A percentile compares a stretch with the other conserved stretches of the same genome.
phyloP scores from a whole-genome alignment of 257 asterid species.

The Solanum paucissectum region DNA sequence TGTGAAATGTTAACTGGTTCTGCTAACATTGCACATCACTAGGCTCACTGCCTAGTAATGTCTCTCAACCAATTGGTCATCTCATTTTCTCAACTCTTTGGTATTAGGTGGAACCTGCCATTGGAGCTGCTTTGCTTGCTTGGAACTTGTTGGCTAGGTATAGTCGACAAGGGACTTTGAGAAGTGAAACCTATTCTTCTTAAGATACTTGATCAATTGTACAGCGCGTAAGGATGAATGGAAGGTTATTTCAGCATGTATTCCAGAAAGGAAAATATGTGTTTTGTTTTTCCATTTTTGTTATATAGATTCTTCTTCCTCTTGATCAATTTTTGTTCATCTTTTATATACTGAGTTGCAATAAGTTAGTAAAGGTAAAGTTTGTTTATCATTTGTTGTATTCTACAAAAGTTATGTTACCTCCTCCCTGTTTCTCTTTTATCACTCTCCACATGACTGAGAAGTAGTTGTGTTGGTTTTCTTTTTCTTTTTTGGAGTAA shows the following conservation, averaged over 20 bases:
- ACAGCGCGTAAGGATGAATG: constrained; percentile 3
- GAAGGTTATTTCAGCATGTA: not conserved
- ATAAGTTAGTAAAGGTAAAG: not conserved
- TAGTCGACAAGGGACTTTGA: constrained; percentile 10
- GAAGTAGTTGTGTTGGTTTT: not conserved
- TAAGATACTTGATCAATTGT: constrained; percentile 1
- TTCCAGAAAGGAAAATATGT: not conserved
- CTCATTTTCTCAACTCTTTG: not conserved
- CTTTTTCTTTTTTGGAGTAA: not conserved
- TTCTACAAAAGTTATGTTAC: not conserved
- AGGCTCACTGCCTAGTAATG: not conserved
- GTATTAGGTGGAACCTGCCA: constrained; percentile 69
- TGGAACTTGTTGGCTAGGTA: constrained; percentile 54
- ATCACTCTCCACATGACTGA: not conserved
- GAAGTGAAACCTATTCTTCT: not conserved
- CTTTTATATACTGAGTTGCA: not conserved
- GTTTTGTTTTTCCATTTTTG: not conserved
- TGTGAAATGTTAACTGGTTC: not conserved
- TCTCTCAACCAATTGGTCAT: too few species aligned
- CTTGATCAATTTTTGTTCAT: not conserved
- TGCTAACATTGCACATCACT: not conserved
- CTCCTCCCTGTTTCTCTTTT: not conserved
- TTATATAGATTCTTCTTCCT: not conserved
- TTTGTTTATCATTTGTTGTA: not conserved
- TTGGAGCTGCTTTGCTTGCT: constrained; percentile 82